Percentiles rank a stretch among this genome's conserved stretches.
These are phyloP conservation scores for Aspergillus fumigatus DNA, from an alignment of 2,329 filamentous ascomycete genomes.

Conservation along the genomic window DNA sequence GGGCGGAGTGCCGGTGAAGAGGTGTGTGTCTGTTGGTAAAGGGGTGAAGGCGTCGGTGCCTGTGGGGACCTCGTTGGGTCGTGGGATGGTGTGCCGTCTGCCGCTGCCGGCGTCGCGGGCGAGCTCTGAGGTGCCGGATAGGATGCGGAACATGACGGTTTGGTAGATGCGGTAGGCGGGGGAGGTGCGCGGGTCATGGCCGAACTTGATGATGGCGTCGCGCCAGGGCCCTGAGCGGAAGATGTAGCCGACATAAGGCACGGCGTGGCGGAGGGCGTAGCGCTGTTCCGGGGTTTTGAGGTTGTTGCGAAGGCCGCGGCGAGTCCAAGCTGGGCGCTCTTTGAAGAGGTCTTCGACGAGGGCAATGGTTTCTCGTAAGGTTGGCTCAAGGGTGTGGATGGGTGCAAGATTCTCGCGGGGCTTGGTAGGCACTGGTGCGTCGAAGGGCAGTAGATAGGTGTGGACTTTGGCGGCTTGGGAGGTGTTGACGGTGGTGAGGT, in stretches of 20 bases:
- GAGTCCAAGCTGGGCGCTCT: constrained; percentile 78
- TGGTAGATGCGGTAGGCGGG: constrained; percentile 79
- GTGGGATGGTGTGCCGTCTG: constrained; percentile 26
- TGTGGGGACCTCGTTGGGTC: constrained; percentile 12
- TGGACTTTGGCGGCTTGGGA: constrained; percentile 56
- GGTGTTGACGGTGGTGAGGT: constrained; percentile 56
- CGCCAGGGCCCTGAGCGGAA: constrained; percentile 91
- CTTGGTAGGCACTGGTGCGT: constrained; percentile 57
- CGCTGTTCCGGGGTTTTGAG: constrained; percentile 51
- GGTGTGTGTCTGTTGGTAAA: constrained; percentile 46
- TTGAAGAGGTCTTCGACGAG: constrained; percentile 63
- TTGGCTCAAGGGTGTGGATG: constrained; percentile 48
- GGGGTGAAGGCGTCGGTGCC: constrained; percentile 6
- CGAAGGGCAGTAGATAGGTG: constrained; percentile 57
- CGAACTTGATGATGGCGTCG: constrained; percentile 79
- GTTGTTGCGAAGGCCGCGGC: constrained; percentile 72
- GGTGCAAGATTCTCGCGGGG: constrained; percentile 54
- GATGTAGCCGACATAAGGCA: constrained; percentile 84
- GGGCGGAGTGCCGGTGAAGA: constrained; percentile 71
- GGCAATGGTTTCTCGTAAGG: constrained; percentile 60
- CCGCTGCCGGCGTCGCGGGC: constrained; percentile 26
- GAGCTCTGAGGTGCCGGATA: constrained; percentile 32
- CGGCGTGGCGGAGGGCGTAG: constrained; percentile 63
- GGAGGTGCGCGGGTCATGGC: constrained; percentile 76
- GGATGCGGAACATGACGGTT: constrained; percentile 78